These are phyloP conservation scores for Salix brachista DNA, from an alignment of 345 rosid genomes.

Conservation along the genomic window DNA sequence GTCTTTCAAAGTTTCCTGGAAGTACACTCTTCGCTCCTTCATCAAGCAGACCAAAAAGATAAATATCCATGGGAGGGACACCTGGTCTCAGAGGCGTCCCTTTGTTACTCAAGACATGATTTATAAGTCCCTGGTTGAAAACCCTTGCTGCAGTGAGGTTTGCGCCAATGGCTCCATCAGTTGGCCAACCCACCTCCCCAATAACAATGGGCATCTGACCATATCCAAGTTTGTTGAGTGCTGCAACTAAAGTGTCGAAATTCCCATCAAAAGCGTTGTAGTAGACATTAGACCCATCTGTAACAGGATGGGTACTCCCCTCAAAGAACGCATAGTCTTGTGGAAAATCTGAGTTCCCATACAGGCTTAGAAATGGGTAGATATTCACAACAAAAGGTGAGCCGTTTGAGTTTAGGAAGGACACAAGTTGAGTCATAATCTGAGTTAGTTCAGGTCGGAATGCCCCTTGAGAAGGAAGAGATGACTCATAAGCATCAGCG, in stretches of 20 bases:
- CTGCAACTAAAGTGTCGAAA: slow-evolving; percentile 82
- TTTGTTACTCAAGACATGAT: slow-evolving; percentile 58
- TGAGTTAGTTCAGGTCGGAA: slow-evolving; percentile 82
- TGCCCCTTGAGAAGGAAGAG: slow-evolving; percentile 83
- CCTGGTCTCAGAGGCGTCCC: slow-evolving; percentile 93
- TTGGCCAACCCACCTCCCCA: slow-evolving; percentile 98
- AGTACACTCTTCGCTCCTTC: slow-evolving; percentile 81
- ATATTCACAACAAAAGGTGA: slow-evolving; percentile 89
- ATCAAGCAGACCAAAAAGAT: slow-evolving; percentile 83
- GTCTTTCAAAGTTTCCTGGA: slow-evolving; percentile 94
- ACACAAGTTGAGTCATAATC: slow-evolving; percentile 75
- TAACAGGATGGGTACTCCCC: slow-evolving; percentile 77
- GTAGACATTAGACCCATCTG: slow-evolving; percentile 76
- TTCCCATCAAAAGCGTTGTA: slow-evolving; percentile 92
- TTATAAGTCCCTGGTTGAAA: slow-evolving; percentile 85
- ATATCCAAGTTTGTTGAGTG: slow-evolving; percentile 76
- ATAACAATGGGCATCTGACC: slow-evolving; percentile 86
- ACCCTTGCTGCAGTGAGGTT: slow-evolving; percentile 78
- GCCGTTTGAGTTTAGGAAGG: slow-evolving; percentile 80
- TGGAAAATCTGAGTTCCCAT: slow-evolving; percentile 84
- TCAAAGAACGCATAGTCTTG: slow-evolving; percentile 89
- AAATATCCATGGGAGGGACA: slow-evolving; percentile 69
- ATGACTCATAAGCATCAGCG: slow-evolving; percentile 87
- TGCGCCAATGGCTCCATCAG: slow-evolving; percentile 77
- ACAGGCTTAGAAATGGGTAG: slow-evolving; percentile 93